Base-by-base conservation (phyloP, 2,329 filamentous ascomycete species). In the Periconia macrospinosa region DNA sequence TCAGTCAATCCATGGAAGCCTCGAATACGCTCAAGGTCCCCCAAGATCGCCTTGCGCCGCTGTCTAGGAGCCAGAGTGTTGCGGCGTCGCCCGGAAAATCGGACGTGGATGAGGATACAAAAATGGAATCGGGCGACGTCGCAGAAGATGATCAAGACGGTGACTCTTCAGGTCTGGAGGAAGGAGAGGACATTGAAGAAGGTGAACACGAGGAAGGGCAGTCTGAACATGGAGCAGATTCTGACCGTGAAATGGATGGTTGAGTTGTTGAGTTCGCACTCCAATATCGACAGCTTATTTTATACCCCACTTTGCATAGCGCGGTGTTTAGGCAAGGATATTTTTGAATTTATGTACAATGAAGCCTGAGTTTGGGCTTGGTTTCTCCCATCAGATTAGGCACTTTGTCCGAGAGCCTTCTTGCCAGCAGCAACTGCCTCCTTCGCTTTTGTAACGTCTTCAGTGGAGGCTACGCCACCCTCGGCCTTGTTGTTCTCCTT, bases 401-500 rank as follows among this genome's bases (percentile, higher is more conserved):
- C 60, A 27, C 56, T 67, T 59, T 78, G 71, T 33, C 62, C 59
- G 49, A 78, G 60, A 41, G 66, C 70, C 49, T 66, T 67, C 62
- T 74, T 73, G 11, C 73, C 78, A 47, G 72, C 71, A n/a, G 65
- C 67, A 49, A 79, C 62, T 23, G 70, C 73, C 23, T 69, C 69
- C 59, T 73, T 67, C n/a, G 76, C 78, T 50, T 80, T 80, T 43
- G 73, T 75, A 59, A 79, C 65, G 51, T 81, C 76, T 47, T 76
- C 76, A 2, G 73, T 61, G 15, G 72, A 61, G 49, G 69, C 74
- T 23, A 74, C 66, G 15, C 68, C 71, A 19, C 66, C 73, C 19
- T 66, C 66, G 35, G 73, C 72, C 59, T 77, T 76, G 61, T 72
- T 72, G 53, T 68, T 68, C 56, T 77, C 75, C 77, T 79, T 17